Base-by-base conservation (phyloP, 352 stramenopile genomes). In the Phytopythium mirpurense region DNA sequence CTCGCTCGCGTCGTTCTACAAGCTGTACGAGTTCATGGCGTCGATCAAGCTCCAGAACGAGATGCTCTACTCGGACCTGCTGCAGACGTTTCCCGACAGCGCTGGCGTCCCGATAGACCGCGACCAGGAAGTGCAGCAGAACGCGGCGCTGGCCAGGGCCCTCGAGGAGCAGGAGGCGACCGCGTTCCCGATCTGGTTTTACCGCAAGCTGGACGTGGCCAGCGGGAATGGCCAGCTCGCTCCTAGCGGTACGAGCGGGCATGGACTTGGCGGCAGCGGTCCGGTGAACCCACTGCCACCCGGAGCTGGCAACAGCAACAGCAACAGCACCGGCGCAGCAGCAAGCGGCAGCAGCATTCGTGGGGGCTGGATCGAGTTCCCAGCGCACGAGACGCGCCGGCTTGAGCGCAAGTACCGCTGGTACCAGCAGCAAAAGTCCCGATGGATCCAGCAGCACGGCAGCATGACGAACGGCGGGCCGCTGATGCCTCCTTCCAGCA, bases 21-120 rank as follows among this genome's bases (percentile, higher is more conserved):
- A 91, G 51, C 60, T 87, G 32, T 93, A 84, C 54, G 83, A 93
- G 70, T 93, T 93, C 56, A 76, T 91, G 59, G 73, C 81, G 44
- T 88, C 70, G 23, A 88, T 93, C 70, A 83, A 85, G 48, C 52
- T 90, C 51, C 83, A 93, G 60, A 93, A 91, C 47, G 83, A 91
- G 62, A 89, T 89, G 77, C 67, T 93, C 19, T 93, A 89, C 45
- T 48, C 37, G 0, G 83, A 93, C 49, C 38, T 93, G 27, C 68
- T 86, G 34, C 67, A 63, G 12, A 69, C 70, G 35, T 88, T 76
- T 38, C 79, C 79, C 0, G 56, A 70, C 27, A 72, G 63, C 10
- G 65, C 56, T 12, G 82, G 82, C 36, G 61, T 85, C 1, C 78
- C 78, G 5, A 51, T 93, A 7, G 35, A 54, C 23, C 67, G 60